Evolutionary conservation across 768 basidiomycete species (phyloP).

Genomic region (Phlegmacium glaucopus): DNA sequence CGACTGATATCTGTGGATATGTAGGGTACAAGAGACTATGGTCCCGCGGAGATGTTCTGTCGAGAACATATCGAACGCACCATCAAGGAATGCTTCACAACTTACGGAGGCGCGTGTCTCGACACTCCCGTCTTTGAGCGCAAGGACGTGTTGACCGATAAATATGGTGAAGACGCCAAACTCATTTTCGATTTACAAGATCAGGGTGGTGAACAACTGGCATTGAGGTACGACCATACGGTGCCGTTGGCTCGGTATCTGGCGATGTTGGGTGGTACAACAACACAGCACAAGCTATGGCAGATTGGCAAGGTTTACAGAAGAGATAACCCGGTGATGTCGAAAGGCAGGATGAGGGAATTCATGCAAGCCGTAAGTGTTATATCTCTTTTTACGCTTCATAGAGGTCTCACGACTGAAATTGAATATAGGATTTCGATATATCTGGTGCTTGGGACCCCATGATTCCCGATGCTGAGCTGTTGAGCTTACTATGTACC

Average conservation of each 20-base stretch:
- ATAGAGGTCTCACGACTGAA: background rate
- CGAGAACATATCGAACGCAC: slow-evolving; percentile 87
- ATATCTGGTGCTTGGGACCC: slow-evolving; percentile 90
- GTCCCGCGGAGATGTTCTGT: slow-evolving; percentile 88
- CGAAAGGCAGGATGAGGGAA: slow-evolving; percentile 97
- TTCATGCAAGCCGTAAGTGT: slow-evolving; percentile 89
- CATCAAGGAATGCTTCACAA: slow-evolving; percentile 84
- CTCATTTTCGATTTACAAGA: slow-evolving; percentile 97
- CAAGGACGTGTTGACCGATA: slow-evolving; percentile 92
- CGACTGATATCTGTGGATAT: background rate
- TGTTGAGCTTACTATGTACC: slow-evolving; percentile 79
- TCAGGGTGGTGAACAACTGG: slow-evolving; percentile 95
- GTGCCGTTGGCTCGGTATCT: slow-evolving; percentile 95
- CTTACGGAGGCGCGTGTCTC: slow-evolving; percentile 86
- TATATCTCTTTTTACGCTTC: background rate
- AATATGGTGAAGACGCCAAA: slow-evolving; percentile 97
- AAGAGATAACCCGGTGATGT: slow-evolving; percentile 95
- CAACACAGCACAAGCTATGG: slow-evolving; percentile 80
- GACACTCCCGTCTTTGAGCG: slow-evolving; percentile 99
- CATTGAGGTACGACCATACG: slow-evolving; percentile 93
- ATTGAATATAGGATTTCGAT: slow-evolving; percentile 79
- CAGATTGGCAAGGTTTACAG: slow-evolving; percentile 99
- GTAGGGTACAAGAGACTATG: slow-evolving; percentile 94
- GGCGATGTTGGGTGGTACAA: slow-evolving; percentile 90
- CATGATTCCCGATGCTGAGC: slow-evolving; percentile 97